phyloP scores from a whole-genome alignment of 139 green algal genomes.

The Chlamydomonas sp. region DNA sequence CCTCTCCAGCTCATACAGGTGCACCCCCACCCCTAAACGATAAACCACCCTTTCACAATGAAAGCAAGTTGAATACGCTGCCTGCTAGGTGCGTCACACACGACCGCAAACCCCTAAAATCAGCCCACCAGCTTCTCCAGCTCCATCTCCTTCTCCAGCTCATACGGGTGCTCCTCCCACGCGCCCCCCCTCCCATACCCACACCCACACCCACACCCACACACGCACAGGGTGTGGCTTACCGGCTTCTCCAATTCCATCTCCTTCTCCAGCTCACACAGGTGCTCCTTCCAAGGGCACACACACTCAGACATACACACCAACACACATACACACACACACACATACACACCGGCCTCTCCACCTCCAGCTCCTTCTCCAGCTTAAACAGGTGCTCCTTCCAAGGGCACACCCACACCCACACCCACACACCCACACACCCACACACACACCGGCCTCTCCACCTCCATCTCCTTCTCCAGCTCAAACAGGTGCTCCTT shows the following conservation, averaged over 20 bases:
- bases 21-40: too few relatives aligned
- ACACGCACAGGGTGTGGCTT: too few relatives aligned
- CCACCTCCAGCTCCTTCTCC: constrained; percentile 74
- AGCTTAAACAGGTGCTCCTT: constrained; percentile 94
- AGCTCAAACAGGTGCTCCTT: constrained; percentile 93
- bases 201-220: too few relatives aligned
- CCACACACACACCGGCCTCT: too few relatives aligned
- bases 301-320: too few relatives aligned
- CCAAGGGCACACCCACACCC: constrained; percentile 86
- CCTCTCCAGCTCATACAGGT: constrained; percentile 87
- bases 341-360: too few relatives aligned
- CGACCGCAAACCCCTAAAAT: not conserved
- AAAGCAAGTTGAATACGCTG: too few relatives aligned
- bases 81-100: not conserved
- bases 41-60: too few relatives aligned
- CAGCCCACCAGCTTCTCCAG: constrained; percentile 23
- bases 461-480: constrained; percentile 87
- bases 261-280: constrained; percentile 90
- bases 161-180: constrained; percentile 96
- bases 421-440: too few relatives aligned
- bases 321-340: too few relatives aligned
- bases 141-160: constrained; percentile 82
- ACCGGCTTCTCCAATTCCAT: constrained; percentile 33
- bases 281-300: constrained; percentile 95
- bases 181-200: too few relatives aligned